Evolutionary conservation across 768 basidiomycete genomes (phyloP).

Genomic region (Leccinum rimulosum): DNA sequence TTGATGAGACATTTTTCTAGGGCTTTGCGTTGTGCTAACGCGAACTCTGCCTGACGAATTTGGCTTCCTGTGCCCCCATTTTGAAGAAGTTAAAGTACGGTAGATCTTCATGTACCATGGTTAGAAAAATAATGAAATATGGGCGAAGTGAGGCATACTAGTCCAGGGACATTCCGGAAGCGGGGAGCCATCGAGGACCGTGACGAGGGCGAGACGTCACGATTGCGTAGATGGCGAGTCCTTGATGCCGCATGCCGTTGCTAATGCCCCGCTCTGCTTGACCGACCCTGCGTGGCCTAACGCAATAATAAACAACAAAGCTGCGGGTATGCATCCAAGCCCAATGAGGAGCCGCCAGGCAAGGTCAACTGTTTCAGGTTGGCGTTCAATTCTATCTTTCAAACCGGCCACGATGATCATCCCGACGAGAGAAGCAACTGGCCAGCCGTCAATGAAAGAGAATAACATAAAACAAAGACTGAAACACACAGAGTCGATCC

Average conservation of each 20-base stretch:
- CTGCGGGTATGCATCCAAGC: constrained; percentile 75
- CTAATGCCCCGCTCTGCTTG: constrained; percentile 71
- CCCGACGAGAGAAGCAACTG: constrained; percentile 63
- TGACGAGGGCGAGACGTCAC: no score
- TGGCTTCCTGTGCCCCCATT: no score
- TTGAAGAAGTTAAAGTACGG: no score
- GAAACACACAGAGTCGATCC: constrained; percentile 67
- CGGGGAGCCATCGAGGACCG: no score
- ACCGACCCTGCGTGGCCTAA: constrained; percentile 64
- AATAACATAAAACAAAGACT: neutral
- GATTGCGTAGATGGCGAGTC: constrained; percentile 39
- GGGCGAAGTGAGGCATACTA: no score
- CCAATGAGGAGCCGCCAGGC: constrained; percentile 87
- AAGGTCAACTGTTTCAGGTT: constrained; percentile 56
- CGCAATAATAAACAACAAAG: constrained; percentile 81
- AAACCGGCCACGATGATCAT: constrained; percentile 60
- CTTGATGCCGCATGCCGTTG: constrained; percentile 52
- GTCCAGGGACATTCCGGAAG: no score
- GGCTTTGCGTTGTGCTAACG: no score
- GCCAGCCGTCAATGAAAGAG: neutral
- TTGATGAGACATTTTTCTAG: no score
- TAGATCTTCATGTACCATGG: no score
- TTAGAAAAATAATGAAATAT: no score
- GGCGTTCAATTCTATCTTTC: constrained; percentile 47
- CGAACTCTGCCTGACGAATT: no score